These are phyloP conservation scores for Coemansia sp. DNA, from an alignment of 192 early-diverging fungal genomes.

Conservation along the genomic window DNA sequence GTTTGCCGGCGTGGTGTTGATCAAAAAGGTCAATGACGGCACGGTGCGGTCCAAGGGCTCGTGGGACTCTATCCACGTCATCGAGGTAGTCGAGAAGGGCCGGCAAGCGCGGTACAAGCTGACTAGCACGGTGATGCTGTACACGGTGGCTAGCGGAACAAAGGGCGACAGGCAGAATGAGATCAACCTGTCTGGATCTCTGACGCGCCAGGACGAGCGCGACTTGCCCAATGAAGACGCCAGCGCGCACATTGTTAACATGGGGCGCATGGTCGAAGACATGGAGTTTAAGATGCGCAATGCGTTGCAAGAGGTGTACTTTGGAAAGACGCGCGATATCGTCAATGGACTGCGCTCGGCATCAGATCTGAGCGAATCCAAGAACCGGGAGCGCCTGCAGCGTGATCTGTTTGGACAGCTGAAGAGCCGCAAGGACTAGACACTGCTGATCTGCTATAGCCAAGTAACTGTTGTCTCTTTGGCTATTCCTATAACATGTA, in stretches of 20 bases:
- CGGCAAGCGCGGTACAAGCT: constrained; percentile 92
- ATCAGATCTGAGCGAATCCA: constrained; percentile 72
- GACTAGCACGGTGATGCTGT: constrained; percentile 95
- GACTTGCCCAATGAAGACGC: constrained; percentile 77
- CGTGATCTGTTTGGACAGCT: constrained; percentile 77
- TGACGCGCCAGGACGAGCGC: constrained; percentile 92
- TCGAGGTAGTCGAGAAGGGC: constrained; percentile 86
- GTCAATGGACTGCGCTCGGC: constrained; percentile 89
- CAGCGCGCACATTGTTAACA: constrained; percentile 85
- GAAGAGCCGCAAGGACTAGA: constrained; percentile 54
- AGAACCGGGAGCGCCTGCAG: constrained; percentile 78
- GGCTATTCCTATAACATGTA: background rate
- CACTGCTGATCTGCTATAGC: background rate
- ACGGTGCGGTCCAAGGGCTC: constrained; percentile 78
- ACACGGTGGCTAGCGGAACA: constrained; percentile 72
- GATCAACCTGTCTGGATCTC: constrained; percentile 86
- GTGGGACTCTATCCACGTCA: constrained; percentile 99
- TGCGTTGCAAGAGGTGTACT: constrained; percentile 92
- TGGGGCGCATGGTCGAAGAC: constrained; percentile 96
- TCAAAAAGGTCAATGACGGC: constrained; percentile 90
- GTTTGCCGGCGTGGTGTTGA: constrained; percentile 93
- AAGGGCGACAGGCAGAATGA: constrained; percentile 58
- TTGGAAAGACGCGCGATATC: constrained; percentile 97
- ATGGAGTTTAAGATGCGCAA: constrained; percentile 99
- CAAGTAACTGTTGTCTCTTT: background rate